Conservation (phyloP, 352 stramenopile species). For the Phytophthora sojae region DNA sequence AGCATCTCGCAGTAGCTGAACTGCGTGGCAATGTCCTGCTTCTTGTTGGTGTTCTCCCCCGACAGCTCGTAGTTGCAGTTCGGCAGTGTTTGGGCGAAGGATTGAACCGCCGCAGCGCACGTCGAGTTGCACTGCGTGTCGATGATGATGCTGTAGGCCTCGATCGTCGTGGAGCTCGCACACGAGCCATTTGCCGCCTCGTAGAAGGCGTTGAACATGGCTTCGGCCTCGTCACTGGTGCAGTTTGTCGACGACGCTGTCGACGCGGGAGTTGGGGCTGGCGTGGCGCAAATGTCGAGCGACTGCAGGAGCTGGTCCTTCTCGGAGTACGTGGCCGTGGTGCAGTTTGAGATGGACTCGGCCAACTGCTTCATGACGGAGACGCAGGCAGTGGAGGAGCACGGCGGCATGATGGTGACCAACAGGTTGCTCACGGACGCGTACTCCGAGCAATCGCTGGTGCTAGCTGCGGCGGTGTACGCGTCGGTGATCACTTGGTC, state of each 20-base stretch:
- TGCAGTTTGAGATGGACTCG: slow-evolving; percentile 30
- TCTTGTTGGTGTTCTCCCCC: slow-evolving; percentile 6
- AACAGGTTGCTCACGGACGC: slow-evolving; percentile 18
- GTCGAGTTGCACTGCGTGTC: slow-evolving; percentile 38
- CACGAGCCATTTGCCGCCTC: slow-evolving; percentile 15
- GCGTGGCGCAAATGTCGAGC: slow-evolving; percentile 29
- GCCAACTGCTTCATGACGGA: slow-evolving; percentile 19
- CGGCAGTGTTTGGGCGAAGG: slow-evolving; percentile 29
- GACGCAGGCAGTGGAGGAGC: slow-evolving; percentile 30
- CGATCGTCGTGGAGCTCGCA: slow-evolving; percentile 26
- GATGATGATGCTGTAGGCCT: slow-evolving; percentile 39
- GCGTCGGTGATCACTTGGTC: slow-evolving; percentile 17
- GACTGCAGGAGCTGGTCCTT: slow-evolving; percentile 18
- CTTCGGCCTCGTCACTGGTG: slow-evolving; percentile 13
- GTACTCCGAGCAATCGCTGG: slow-evolving; percentile 21
- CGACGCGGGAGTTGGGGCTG: slow-evolving; percentile 20
- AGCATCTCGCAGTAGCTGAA: slow-evolving; percentile 13
- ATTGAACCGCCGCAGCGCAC: slow-evolving; percentile 28
- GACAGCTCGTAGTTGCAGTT: slow-evolving; percentile 40
- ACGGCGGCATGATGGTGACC: slow-evolving; percentile 31
- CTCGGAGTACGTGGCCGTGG: slow-evolving; percentile 3
- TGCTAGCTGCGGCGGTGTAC: slow-evolving; percentile 14
- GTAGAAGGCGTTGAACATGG: slow-evolving; percentile 22
- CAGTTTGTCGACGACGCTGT: slow-evolving; percentile 33
- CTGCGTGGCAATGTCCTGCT: slow-evolving; percentile 7